Evolutionary conservation across 2,329 filamentous ascomycete genomes (phyloP).

Genomic region (Botrytis paeoniae): DNA sequence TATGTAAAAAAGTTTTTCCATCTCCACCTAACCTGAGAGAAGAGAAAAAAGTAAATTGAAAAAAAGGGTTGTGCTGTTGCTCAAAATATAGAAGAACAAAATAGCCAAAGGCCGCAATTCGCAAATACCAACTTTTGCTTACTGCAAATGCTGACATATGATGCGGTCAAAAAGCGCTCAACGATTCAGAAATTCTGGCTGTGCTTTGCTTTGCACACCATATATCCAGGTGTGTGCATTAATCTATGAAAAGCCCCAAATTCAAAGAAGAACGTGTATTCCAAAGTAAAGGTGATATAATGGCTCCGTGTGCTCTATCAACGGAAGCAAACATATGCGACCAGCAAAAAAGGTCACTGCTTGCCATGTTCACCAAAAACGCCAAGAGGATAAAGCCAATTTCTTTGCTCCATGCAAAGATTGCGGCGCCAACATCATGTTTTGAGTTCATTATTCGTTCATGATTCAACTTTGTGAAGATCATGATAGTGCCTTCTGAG

Average conservation of each 20-base stretch:
- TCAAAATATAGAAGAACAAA: conserved; percentile 5
- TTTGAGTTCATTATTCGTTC: conserved; percentile 18
- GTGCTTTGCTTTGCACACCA: conserved; percentile 7
- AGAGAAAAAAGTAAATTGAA: conserved; percentile 1
- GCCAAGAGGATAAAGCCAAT: conserved; percentile 8
- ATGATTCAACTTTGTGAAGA: conserved; percentile 4
- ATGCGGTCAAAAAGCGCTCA: conserved; percentile 1
- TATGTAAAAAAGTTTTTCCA: conserved; percentile 13
- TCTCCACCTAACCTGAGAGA: conserved; percentile 8
- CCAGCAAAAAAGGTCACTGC: neutral
- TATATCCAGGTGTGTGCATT: neutral
- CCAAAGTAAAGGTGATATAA: neutral
- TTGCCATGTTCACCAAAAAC: conserved; percentile 10
- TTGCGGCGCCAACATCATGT: conserved; percentile 17
- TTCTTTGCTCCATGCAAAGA: conserved; percentile 14
- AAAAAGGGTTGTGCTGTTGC: neutral
- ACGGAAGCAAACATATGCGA: conserved; percentile 1
- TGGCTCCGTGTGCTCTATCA: conserved; percentile 4
- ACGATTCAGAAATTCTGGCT: conserved; percentile 9
- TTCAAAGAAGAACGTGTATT: conserved; percentile 2
- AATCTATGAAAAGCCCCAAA: conserved; percentile 9
- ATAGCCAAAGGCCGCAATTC: neutral
- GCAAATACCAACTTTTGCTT: conserved; percentile 12
- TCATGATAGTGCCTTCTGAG: conserved; percentile 53
- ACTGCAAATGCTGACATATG: conserved; percentile 1